A percentile compares a stretch with the other conserved stretches of the same genome.
Evolutionary conservation across 1,284 basidiomycete genomes (phyloP).

Genomic region (Papiliotrema nemorosa): DNA sequence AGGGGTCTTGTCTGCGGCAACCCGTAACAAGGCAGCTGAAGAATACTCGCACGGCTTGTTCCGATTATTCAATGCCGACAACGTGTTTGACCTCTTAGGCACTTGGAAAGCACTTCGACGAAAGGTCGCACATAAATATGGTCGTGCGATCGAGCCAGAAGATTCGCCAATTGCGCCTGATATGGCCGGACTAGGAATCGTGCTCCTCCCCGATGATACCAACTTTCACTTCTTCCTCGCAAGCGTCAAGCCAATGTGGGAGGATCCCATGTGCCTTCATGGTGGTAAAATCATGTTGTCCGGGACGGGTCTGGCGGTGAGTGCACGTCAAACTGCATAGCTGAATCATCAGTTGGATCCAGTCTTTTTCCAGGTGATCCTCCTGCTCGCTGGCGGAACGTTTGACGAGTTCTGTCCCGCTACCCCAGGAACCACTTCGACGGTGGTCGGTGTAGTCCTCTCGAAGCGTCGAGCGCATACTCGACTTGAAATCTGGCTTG

Average conservation of each 20-base stretch:
- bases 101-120: constrained; percentile 35
- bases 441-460: constrained; percentile 30
- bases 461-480: constrained; percentile 20
- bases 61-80: constrained; percentile 21
- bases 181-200: constrained; percentile 25
- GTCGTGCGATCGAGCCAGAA: constrained; percentile 16
- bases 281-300: constrained; percentile 36
- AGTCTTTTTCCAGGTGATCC: constrained; percentile 22
- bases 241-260: constrained; percentile 40
- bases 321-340: constrained; percentile 1
- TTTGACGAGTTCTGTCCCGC: constrained; percentile 14
- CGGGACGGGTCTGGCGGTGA: constrained; percentile 15
- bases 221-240: constrained; percentile 38
- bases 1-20: background rate
- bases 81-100: constrained; percentile 28
- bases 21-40: constrained; percentile 5
- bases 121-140: constrained; percentile 13
- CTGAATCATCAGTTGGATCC: constrained; percentile 19
- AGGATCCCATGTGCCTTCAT: constrained; percentile 26
- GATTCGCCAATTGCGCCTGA: constrained; percentile 9
- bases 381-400: constrained; percentile 23
- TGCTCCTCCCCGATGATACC: constrained; percentile 22
- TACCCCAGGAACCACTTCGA: background rate
- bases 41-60: constrained; percentile 29
- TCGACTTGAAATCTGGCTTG: constrained; percentile 39